Evolutionary conservation across 2,329 filamentous ascomycete species (phyloP).

Genomic region (Sporothrix sp.): DNA sequence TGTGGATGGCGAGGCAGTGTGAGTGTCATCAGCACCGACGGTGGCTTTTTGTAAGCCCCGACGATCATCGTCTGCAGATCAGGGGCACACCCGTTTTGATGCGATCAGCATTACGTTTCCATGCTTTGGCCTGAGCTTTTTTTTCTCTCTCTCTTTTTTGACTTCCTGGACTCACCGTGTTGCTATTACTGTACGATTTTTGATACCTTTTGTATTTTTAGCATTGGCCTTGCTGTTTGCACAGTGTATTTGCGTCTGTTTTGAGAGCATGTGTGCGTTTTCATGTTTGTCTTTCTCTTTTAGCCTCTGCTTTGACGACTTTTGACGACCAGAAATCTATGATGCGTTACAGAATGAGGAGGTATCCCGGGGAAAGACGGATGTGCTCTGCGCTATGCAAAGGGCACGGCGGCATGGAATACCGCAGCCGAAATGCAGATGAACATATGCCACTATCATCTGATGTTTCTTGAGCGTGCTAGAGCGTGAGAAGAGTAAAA

Average conservation of each 20-base stretch:
- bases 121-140: background rate
- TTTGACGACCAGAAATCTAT: background rate
- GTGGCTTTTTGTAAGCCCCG: slow-evolving; percentile 40
- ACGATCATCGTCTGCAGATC: no score
- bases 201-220: slow-evolving; percentile 2
- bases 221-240: background rate
- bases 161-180: no score
- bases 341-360: no score
- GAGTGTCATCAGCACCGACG: slow-evolving; percentile 43
- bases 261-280: background rate
- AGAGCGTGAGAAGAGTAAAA: no score
- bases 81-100: no score
- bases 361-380: no score
- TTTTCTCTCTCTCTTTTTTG: background rate
- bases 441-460: no score
- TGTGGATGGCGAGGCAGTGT: slow-evolving; percentile 50
- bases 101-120: background rate
- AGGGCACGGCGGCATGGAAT: no score
- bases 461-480: no score
- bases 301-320: background rate
- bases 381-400: no score
- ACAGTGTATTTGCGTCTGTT: background rate
- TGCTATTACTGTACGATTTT: background rate
- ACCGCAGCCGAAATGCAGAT: no score
- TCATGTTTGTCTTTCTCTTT: background rate